A percentile compares a stretch with the other conserved stretches of the same genome.
Conservation (phyloP, 2,329 filamentous ascomycete genomes). For the Mycosphaerella sp. region DNA sequence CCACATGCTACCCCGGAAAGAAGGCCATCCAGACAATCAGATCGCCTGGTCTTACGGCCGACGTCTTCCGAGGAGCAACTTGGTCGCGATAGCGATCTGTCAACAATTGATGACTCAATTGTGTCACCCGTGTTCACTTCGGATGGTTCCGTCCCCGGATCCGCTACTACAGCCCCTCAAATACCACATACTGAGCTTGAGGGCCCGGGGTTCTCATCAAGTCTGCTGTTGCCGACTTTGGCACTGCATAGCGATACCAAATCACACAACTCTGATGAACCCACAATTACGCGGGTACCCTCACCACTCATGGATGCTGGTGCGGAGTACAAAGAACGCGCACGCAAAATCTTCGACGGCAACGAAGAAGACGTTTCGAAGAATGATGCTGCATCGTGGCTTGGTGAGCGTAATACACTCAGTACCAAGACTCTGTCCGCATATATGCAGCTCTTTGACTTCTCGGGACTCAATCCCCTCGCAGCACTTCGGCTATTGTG, state of each 20-base stretch:
- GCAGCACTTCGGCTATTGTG: constrained; percentile 74
- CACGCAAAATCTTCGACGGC: constrained; percentile 76
- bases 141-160: background rate
- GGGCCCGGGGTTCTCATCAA: background rate
- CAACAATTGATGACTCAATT: constrained; percentile 13
- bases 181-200: background rate
- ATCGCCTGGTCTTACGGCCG: constrained; percentile 29
- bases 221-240: constrained; percentile 31
- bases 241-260: constrained; percentile 45
- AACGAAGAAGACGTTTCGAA: constrained; percentile 74
- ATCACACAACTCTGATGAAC: constrained; percentile 31
- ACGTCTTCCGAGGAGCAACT: constrained; percentile 31
- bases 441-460: constrained; percentile 92
- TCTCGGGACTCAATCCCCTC: constrained; percentile 72
- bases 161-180: too few species aligned
- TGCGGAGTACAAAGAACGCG: constrained; percentile 68
- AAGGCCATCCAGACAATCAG: constrained; percentile 23
- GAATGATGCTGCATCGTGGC: constrained; percentile 76
- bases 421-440: constrained; percentile 57
- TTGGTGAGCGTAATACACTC: constrained; percentile 62
- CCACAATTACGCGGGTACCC: constrained; percentile 19
- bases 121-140: constrained; percentile 8
- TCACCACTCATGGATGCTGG: constrained; percentile 23
- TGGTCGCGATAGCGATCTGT: constrained; percentile 7
- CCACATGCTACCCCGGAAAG: constrained; percentile 17